phyloP scores from a whole-genome alignment of 176 grass and related monocot genomes.

The Phyllostachys edulis region DNA sequence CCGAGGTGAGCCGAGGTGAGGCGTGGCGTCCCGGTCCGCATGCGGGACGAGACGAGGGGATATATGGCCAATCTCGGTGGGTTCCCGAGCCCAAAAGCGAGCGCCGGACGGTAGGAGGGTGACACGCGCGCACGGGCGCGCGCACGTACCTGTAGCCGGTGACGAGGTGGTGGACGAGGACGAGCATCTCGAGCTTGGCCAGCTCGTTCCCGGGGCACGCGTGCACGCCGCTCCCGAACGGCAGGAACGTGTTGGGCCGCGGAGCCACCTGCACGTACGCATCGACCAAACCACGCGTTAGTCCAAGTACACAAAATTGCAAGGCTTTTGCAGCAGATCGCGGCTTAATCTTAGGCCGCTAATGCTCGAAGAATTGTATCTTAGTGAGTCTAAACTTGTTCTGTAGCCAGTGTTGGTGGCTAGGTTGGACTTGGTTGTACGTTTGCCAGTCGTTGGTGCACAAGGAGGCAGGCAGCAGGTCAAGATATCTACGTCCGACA shows the following conservation, averaged over 20 bases:
- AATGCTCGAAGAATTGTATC: neutral
- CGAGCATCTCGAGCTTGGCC: conserved; percentile 68
- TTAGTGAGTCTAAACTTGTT: neutral
- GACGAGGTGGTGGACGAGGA: conserved; percentile 66
- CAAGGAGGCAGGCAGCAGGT: neutral
- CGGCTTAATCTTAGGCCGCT: neutral
- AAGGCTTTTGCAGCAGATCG: neutral
- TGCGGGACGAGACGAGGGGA: too few relatives aligned
- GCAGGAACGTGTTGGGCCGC: conserved; percentile 58
- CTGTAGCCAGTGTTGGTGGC: neutral
- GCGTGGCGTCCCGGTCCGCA: too few relatives aligned
- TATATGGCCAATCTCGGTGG: too few relatives aligned
- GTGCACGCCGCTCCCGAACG: conserved; percentile 66
- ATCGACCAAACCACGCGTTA: neutral
- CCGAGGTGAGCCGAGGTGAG: too few relatives aligned
- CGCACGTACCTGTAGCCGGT: conserved; percentile 55
- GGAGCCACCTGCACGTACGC: conserved; percentile 44
- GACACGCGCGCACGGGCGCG: neutral
- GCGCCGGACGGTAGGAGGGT: too few relatives aligned
- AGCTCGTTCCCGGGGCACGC: conserved; percentile 75
- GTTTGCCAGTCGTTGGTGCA: neutral
- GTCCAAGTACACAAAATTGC: neutral
- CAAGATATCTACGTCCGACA: neutral
- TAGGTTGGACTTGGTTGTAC: neutral
- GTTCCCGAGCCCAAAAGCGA: neutral